Evolutionary conservation across 768 basidiomycete genomes (phyloP).

Genomic region (Xanthoconium stramineum): DNA sequence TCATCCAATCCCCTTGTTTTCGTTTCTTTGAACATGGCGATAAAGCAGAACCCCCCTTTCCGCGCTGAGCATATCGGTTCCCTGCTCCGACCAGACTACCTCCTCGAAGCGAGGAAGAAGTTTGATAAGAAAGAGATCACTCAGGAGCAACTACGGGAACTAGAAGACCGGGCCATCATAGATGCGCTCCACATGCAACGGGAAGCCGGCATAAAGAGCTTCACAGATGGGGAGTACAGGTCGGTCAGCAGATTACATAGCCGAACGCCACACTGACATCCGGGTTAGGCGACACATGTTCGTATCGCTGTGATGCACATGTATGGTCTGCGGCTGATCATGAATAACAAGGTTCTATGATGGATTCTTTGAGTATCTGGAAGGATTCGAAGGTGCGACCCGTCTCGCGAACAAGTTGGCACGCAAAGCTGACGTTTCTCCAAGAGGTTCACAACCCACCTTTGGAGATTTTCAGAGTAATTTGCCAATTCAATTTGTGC

Average conservation of each 20-base stretch:
- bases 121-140: conserved; percentile 35
- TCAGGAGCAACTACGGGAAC: conserved; percentile 31
- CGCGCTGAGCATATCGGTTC: conserved; percentile 46
- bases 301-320: neutral
- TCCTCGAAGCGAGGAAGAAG: conserved; percentile 36
- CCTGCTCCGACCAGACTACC: conserved; percentile 38
- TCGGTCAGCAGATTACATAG: conserved; percentile 20
- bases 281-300: conserved; percentile 25
- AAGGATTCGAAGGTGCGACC: conserved; percentile 26
- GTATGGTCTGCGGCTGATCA: neutral
- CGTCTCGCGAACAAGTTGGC: neutral
- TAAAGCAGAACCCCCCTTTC: conserved; percentile 38
- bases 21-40: conserved; percentile 8
- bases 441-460: conserved; percentile 24
- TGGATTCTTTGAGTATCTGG: conserved; percentile 26
- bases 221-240: conserved; percentile 43
- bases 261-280: conserved; percentile 1
- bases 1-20: too few species aligned
- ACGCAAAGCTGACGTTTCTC: neutral
- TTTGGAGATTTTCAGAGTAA: conserved; percentile 26
- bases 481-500: too few species aligned
- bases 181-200: conserved; percentile 37
- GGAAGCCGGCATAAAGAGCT: conserved; percentile 38
- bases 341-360: conserved; percentile 23
- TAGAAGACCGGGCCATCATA: conserved; percentile 40